Evolutionary conservation across 257 asterid species (phyloP).

Genomic region (Hygrophila difformis): DNA sequence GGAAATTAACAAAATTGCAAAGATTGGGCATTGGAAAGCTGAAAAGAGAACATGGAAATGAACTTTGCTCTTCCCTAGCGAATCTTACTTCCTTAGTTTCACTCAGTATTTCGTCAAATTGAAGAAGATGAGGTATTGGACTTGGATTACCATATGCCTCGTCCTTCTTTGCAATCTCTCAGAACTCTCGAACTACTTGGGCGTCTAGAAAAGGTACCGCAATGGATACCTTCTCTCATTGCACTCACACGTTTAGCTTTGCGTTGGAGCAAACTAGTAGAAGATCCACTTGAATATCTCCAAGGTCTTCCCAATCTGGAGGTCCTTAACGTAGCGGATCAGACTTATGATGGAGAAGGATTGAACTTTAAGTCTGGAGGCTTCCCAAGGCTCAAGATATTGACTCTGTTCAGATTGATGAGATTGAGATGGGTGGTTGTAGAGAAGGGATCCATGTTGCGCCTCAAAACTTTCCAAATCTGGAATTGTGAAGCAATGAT

Average conservation of each 20-base stretch:
- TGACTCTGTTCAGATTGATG: neutral
- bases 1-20: too few species aligned
- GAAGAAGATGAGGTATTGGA: too few species aligned
- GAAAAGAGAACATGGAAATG: too few species aligned
- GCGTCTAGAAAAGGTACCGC: slow-evolving; percentile 10
- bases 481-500: too few species aligned
- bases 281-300: slow-evolving; percentile 17
- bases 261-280: neutral
- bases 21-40: too few species aligned
- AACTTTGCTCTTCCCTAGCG: too few species aligned
- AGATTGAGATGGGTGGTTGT: slow-evolving; percentile 7
- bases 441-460: slow-evolving; percentile 12
- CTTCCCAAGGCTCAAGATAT: slow-evolving; percentile 7
- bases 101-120: too few species aligned
- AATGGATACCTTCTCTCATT: slow-evolving; percentile 10
- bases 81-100: too few species aligned
- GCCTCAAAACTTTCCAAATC: too few species aligned
- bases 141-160: neutral
- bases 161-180: neutral
- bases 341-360: slow-evolving; percentile 17
- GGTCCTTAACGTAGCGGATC: neutral
- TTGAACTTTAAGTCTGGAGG: slow-evolving; percentile 9
- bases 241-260: neutral
- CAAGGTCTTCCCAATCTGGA: slow-evolving; percentile 28
- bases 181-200: neutral